Evolutionary conservation across 768 basidiomycete species (phyloP), one percentile per base, ranked within the genome.

Genomic region (Sistotremastrum niveocremeum): DNA sequence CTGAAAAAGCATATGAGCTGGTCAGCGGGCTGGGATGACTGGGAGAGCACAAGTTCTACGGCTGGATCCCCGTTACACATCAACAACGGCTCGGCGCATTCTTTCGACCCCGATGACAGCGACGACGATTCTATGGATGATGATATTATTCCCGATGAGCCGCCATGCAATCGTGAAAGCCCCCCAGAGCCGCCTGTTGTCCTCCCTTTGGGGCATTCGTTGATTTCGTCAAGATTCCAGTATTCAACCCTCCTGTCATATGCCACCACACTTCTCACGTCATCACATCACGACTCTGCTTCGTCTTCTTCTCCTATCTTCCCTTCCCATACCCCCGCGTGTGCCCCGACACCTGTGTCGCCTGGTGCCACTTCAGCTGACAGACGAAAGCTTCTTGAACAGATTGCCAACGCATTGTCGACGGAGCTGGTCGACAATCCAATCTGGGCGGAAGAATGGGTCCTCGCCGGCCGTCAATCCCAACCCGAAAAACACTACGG

Each of bases 301-400:
- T 66, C 72, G 2, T 67, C 67, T 8, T 68, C 71, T 6, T 67
- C 69, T 40, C 64, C 65, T 51, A 64, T 69, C 3, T 62, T 67
- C 0, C 56, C 65, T 10, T 60, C 66, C 9, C 56, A 68, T 33
- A 62, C 54, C 4, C 63, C 63, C 3, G 65, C 67, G 3, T 72
- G 73, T n/a, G 85, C 81, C 0, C 85, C 84, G 1, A 90, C 87
- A 0, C 87, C 87, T 1, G 84, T 89, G 3, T 89, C 86, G 0
- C 87, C 87, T 12, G 84, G 83, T 4, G 81, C 82, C 1, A 70
- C 74, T 1, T 65, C 76, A 1, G 73, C 74, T 3, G 84, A 84
- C 56, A 77, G 76, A 50, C 72, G 74, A 3, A 79, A 76, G 56
- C 74, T 74, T 1, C 63, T 88, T 28, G 84, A 86, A 57, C 73